These are phyloP conservation scores for Corylus avellana DNA, from an alignment of 306 rosid genomes.

Conservation along the genomic window DNA sequence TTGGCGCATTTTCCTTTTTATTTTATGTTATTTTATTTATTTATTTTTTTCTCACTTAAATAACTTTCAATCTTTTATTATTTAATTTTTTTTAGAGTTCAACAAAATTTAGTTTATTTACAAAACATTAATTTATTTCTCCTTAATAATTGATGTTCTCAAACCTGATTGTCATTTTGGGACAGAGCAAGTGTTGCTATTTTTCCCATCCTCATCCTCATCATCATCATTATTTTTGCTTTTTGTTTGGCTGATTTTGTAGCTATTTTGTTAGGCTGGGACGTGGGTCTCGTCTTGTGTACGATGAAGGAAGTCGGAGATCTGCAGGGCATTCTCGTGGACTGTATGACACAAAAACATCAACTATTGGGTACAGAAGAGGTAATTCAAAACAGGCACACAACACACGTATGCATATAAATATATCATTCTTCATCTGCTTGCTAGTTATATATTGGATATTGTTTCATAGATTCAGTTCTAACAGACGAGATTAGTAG, in stretches of 20 bases:
- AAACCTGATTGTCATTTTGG: not conserved
- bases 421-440: not conserved
- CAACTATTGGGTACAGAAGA: constrained; percentile 3
- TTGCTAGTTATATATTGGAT: not conserved
- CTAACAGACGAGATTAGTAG: constrained; percentile 1
- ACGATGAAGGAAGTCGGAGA: constrained; percentile 5
- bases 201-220: not conserved
- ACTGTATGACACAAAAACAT: not conserved
- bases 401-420: not conserved
- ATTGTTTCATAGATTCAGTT: not conserved
- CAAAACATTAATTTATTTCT: not conserved
- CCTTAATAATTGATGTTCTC: not conserved
- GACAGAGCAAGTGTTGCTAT: not conserved
- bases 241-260: not conserved
- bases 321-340: constrained; percentile 7
- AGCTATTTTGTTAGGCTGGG: not conserved
- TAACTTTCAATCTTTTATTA: not conserved
- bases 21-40: too few relatives aligned
- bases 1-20: not conserved
- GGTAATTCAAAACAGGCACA: not conserved
- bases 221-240: not conserved
- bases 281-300: constrained; percentile 4
- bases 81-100: not conserved
- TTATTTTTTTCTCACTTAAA: not conserved
- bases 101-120: not conserved